A percentile compares a stretch with the other conserved stretches of the same genome.
Conservation (phyloP, 2,329 filamentous ascomycete species). For the Penicillium sp. region DNA sequence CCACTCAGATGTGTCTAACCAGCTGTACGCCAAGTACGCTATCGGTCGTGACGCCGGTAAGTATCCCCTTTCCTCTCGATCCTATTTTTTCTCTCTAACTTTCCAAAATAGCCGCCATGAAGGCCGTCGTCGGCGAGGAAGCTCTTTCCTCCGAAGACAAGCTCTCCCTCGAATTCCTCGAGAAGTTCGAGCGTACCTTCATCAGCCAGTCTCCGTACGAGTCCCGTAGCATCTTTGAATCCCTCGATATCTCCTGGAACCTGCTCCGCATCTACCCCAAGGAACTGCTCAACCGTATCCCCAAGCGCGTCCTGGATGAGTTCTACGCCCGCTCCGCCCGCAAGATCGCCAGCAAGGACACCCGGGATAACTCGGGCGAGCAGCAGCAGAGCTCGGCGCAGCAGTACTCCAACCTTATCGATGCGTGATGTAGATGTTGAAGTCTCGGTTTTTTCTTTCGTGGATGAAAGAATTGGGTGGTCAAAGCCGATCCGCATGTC, state of each 20-base stretch:
- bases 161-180: constrained; percentile 93
- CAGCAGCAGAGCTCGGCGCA: constrained; percentile 25
- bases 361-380: constrained; percentile 41
- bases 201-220: constrained; percentile 92
- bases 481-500: constrained; percentile 4
- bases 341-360: constrained; percentile 47
- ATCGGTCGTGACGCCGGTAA: constrained; percentile 85
- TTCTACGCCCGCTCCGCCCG: constrained; percentile 63
- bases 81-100: neutral
- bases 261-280: constrained; percentile 95
- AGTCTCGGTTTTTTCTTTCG: constrained; percentile 1
- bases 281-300: constrained; percentile 93
- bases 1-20: constrained; percentile 97
- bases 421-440: constrained; percentile 29
- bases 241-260: constrained; percentile 92
- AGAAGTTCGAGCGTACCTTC: constrained; percentile 96
- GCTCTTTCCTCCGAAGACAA: constrained; percentile 94
- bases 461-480: constrained; percentile 3
- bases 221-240: constrained; percentile 84
- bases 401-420: constrained; percentile 40
- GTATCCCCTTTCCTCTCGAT: constrained; percentile 11
- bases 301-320: constrained; percentile 74
- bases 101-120: constrained; percentile 70
- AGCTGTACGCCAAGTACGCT: constrained; percentile 98
- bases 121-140: constrained; percentile 98